phyloP scores from a whole-genome alignment of 108 stramenopile genomes.

The Chaetoceros muelleri region DNA sequence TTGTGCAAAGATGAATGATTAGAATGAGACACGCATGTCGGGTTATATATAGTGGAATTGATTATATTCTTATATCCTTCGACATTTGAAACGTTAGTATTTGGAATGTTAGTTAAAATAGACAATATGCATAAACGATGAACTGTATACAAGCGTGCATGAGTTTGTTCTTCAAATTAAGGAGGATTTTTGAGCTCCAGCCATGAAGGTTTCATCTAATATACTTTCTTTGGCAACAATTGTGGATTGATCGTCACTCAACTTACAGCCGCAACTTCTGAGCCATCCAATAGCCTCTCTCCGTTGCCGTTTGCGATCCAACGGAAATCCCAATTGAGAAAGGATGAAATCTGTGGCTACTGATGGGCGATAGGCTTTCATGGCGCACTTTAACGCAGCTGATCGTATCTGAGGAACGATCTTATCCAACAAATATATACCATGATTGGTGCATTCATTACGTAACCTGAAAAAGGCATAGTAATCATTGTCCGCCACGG shows the following conservation, averaged over 20 bases:
- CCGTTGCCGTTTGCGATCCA: conserved; percentile 12
- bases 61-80: no score
- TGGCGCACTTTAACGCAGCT: conserved; percentile 41
- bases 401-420: conserved; percentile 55
- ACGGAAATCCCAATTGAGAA: conserved; percentile 50
- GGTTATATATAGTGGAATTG: no score
- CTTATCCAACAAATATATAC: conserved; percentile 44
- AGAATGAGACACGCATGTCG: no score
- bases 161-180: not conserved
- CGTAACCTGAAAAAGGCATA: conserved; percentile 49
- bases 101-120: no score
- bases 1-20: no score
- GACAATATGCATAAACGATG: no score
- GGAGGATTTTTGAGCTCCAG: not conserved
- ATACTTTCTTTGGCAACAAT: conserved; percentile 52
- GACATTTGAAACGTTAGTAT: no score
- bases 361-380: conserved; percentile 57
- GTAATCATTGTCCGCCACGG: conserved; percentile 54
- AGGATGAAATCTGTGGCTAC: conserved; percentile 32
- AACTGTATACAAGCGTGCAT: no score
- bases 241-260: conserved; percentile 18
- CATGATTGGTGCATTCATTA: conserved; percentile 41
- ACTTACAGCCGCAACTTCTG: conserved; percentile 34
- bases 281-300: conserved; percentile 38
- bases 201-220: conserved; percentile 22